phyloP scores from a whole-genome alignment of 1,139 yeast genomes.

The Scheffersomyces insectosa region DNA sequence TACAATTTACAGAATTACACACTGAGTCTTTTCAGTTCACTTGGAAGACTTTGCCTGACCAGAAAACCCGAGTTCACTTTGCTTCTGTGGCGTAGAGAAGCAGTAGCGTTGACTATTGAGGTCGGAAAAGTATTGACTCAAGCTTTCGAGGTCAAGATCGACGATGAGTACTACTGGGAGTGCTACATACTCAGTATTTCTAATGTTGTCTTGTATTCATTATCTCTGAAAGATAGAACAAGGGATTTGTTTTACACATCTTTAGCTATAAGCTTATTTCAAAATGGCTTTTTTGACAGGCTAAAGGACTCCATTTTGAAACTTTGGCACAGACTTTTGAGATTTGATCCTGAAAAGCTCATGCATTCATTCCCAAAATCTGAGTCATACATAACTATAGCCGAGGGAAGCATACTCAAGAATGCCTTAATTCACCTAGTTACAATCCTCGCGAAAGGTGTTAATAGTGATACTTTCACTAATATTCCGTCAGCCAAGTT shows the following conservation, averaged over 20 bases:
- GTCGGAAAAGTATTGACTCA: constrained; percentile 33
- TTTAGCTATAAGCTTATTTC: constrained; percentile 48
- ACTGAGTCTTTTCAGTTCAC: constrained; percentile 37
- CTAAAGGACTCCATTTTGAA: constrained; percentile 24
- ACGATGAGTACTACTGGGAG: constrained; percentile 13
- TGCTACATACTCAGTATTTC: constrained; percentile 12
- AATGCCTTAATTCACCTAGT: constrained; percentile 43
- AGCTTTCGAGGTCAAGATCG: constrained; percentile 24
- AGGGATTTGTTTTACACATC: constrained; percentile 40
- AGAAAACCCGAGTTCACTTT: constrained; percentile 43
- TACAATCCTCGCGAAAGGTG: constrained; percentile 41
- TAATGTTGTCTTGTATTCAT: constrained; percentile 27
- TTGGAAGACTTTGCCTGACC: constrained; percentile 45
- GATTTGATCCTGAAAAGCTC: constrained; percentile 20
- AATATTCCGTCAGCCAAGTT: constrained; percentile 24
- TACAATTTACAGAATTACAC: constrained; percentile 54
- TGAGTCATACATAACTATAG: constrained; percentile 37
- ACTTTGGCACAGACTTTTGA: constrained; percentile 21
- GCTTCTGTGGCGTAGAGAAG: constrained; percentile 34
- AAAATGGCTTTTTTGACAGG: constrained; percentile 41
- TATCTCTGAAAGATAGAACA: constrained; percentile 32
- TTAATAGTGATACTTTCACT: constrained; percentile 25
- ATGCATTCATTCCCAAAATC: constrained; percentile 24
- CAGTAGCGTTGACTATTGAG: constrained; percentile 41
- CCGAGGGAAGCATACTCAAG: constrained; percentile 36